Conservation (phyloP, 1,139 yeast species). For the Geotrichum klebahnii region DNA sequence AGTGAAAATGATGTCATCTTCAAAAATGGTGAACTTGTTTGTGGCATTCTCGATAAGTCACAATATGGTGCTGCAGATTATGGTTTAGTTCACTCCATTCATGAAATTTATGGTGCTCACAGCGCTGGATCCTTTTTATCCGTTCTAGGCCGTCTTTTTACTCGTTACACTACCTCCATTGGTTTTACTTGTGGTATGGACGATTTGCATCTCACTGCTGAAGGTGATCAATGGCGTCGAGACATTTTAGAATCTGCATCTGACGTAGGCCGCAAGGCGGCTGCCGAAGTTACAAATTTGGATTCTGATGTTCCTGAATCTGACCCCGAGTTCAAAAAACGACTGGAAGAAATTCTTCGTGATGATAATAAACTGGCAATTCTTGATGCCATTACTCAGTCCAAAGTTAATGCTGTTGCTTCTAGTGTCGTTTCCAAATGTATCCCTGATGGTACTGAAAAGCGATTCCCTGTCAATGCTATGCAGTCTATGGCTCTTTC, state of each 20-base stretch:
- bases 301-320: slow-evolving; percentile 51
- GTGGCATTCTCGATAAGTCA: slow-evolving; percentile 94
- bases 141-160: slow-evolving; percentile 88
- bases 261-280: slow-evolving; percentile 86
- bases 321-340: slow-evolving; percentile 75
- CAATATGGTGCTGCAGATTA: slow-evolving; percentile 98
- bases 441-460: slow-evolving; percentile 95
- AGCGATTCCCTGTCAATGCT: slow-evolving; percentile 88
- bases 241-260: slow-evolving; percentile 73
- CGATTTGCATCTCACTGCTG: slow-evolving; percentile 84
- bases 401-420: slow-evolving; percentile 87
- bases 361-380: slow-evolving; percentile 91
- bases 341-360: slow-evolving; percentile 91
- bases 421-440: slow-evolving; percentile 89
- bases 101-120: slow-evolving; percentile 89
- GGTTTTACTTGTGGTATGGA: slow-evolving; percentile 99
- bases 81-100: slow-evolving; percentile 94
- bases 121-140: slow-evolving; percentile 87
- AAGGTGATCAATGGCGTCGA: slow-evolving; percentile 85
- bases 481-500: slow-evolving; percentile 99
- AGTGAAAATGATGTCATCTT: slow-evolving; percentile 81
- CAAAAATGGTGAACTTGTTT: slow-evolving; percentile 77
- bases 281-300: slow-evolving; percentile 88
- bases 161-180: slow-evolving; percentile 85
- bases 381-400: slow-evolving; percentile 92